Base-by-base conservation (phyloP, 2,329 filamentous ascomycete genomes). In the Penicillium sp. region DNA sequence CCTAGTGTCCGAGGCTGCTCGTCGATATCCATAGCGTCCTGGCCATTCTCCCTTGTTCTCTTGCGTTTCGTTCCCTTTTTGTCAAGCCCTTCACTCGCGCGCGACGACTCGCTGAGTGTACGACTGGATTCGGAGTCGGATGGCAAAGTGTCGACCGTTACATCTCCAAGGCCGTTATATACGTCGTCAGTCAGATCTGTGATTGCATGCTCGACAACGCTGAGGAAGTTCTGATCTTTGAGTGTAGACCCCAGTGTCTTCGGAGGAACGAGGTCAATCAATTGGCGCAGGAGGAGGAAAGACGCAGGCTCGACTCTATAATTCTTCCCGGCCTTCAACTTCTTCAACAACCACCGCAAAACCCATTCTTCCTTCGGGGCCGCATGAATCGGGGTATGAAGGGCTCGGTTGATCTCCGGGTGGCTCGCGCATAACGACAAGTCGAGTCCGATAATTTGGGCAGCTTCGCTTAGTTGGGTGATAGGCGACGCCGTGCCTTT, bases 221-320 rank as follows among this genome's bases (percentile, higher is more conserved):
- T 76, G 38, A 91, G 78, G 57, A 96, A 91, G 50, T 86, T 84
- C 60, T 89, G 83, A 61, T 93, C 88, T 23, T 86, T 88, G 7
- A 96, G 82, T 4, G 90, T 87, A 61, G 88, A 88, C 8, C 91
- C 90, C 26, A 91, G 81, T 11, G 87, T 88, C 50, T 90, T 88
- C 0, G 88, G 79, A 0, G 91, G 89, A 19, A 94, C 86, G n/a
- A 87, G 83, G 69, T 88, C 87, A 57, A 90, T 81, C 1, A 91
- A 80, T 81, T 88, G 87, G 77, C 86, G 82, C 60, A 91, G 70
- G 56, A 86, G 82, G 82, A 79, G 69, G 70, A 85, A 88, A 31
- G 81, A 78, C 50, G 70, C 70, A n/a, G 74, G 65, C 47, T 81
- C 78, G 38, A 76, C 72, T 55, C 82, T 79, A 57, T 81, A 82